Percentiles rank a stretch among this genome's conserved stretches.
phyloP scores from a whole-genome alignment of 495 filamentous ascomycete species.

The Oidiodendron maius region DNA sequence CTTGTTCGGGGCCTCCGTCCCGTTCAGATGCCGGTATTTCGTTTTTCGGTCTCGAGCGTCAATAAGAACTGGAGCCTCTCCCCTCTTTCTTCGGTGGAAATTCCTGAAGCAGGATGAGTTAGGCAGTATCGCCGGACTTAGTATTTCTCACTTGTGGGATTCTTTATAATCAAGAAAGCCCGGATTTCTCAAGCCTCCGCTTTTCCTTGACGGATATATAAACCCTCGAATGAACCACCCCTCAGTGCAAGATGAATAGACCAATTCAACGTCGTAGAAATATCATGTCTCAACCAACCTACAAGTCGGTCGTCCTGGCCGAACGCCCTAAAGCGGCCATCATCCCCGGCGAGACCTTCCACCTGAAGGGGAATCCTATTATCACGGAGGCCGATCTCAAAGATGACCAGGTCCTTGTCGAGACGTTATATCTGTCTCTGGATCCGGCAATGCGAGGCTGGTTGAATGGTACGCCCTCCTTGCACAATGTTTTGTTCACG shows the following conservation, averaged over 20 bases:
- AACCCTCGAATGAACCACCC: background rate
- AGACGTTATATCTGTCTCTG: constrained; percentile 64
- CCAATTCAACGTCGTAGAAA: constrained; percentile 9
- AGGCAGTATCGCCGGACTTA: too few species aligned
- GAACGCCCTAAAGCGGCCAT: constrained; percentile 40
- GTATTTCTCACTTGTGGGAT: too few species aligned
- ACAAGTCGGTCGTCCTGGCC: constrained; percentile 41
- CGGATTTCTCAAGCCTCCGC: background rate
- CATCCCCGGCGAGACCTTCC: constrained; percentile 46
- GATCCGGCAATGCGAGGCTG: constrained; percentile 80
- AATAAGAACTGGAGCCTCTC: too few species aligned
- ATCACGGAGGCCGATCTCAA: constrained; percentile 40
- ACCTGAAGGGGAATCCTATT: constrained; percentile 38
- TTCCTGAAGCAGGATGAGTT: too few species aligned
- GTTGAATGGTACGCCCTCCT: constrained; percentile 41
- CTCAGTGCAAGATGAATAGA: too few species aligned
- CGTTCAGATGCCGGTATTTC: too few species aligned
- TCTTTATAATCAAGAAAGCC: background rate
- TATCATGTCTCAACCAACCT: constrained; percentile 27
- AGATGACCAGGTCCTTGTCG: constrained; percentile 57
- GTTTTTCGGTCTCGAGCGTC: too few species aligned
- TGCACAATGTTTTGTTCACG: background rate
- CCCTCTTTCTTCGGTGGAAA: too few species aligned
- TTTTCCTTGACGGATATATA: background rate
- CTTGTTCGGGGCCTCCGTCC: too few species aligned